Evolutionary conservation across 2,329 filamentous ascomycete species (phyloP).

Genomic region (Ophiognomonia clavigignenti-juglandacearum): DNA sequence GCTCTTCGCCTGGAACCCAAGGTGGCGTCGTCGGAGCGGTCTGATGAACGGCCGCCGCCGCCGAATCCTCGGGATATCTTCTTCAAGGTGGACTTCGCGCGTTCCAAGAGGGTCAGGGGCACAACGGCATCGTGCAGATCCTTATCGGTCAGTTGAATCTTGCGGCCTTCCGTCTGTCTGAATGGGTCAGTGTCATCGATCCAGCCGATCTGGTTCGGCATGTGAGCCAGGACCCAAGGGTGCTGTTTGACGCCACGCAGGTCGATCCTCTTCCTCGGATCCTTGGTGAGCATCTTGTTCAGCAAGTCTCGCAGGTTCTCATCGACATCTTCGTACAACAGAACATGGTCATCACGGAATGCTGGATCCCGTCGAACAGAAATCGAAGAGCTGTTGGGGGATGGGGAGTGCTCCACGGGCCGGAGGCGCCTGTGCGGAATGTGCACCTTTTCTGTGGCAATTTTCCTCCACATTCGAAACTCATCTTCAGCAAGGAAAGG

Average conservation of each 20-base stretch:
- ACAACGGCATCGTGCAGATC: slow-evolving; percentile 90
- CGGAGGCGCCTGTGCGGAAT: slow-evolving; percentile 79
- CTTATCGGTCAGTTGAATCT: slow-evolving; percentile 85
- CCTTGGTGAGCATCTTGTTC: slow-evolving; percentile 75
- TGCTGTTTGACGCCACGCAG: slow-evolving; percentile 91
- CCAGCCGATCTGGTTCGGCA: slow-evolving; percentile 73
- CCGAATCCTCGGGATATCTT: slow-evolving; percentile 62
- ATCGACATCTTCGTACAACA: slow-evolving; percentile 82
- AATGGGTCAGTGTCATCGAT: slow-evolving; percentile 91
- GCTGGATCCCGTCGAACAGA: slow-evolving; percentile 57
- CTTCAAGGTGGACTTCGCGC: slow-evolving; percentile 73
- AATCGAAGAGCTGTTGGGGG: slow-evolving; percentile 48
- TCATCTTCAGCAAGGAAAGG: slow-evolving; percentile 91
- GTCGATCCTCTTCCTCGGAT: slow-evolving; percentile 82
- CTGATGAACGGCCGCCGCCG: slow-evolving; percentile 49
- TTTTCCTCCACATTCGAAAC: slow-evolving; percentile 85
- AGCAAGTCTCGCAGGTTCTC: slow-evolving; percentile 76
- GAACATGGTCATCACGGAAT: slow-evolving; percentile 71
- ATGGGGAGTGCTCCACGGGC: slow-evolving; percentile 60
- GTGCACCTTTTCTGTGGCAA: slow-evolving; percentile 88
- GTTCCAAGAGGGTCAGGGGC: slow-evolving; percentile 80
- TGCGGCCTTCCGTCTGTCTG: slow-evolving; percentile 70
- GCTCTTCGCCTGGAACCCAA: slow-evolving; percentile 45
- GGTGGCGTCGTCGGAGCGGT: slow-evolving; percentile 49
- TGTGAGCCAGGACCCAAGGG: slow-evolving; percentile 79